Conservation (phyloP, 169 alveolate species). For the Plasmodium yoelii region DNA sequence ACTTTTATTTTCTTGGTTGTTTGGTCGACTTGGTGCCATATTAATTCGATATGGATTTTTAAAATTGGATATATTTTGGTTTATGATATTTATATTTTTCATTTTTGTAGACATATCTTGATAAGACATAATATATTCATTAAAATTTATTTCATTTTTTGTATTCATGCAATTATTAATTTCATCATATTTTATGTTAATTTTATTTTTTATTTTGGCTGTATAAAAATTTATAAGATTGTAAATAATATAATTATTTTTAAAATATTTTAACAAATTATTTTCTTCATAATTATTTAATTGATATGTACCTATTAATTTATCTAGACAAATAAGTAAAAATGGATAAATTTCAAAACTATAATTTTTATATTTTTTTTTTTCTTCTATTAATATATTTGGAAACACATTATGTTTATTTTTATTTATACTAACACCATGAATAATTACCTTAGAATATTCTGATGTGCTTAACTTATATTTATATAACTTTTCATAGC, state of each 20-base stretch:
- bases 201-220: constrained; percentile 5
- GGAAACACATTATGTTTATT: background rate
- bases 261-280: constrained; percentile 8
- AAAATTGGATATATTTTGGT: too few relatives aligned
- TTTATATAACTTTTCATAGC: constrained; percentile 27
- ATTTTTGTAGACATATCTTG: too few relatives aligned
- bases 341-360: constrained; percentile 24
- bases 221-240: constrained; percentile 23
- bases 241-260: constrained; percentile 5
- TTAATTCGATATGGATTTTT: too few relatives aligned
- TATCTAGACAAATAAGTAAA: constrained; percentile 35
- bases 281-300: constrained; percentile 32
- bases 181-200: too few relatives aligned
- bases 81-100: too few relatives aligned
- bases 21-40: too few relatives aligned
- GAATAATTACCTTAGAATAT: constrained; percentile 36
- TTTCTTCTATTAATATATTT: background rate
- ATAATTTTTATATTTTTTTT: constrained; percentile 1
- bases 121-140: background rate
- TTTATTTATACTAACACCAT: constrained; percentile 2
- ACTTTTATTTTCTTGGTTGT: too few relatives aligned
- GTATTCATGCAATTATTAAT: background rate
- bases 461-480: constrained; percentile 29
- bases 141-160: constrained; percentile 14
- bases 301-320: constrained; percentile 37